Evolutionary conservation across 768 basidiomycete genomes (phyloP).

Genomic region (Omphalotus guepiniiformis): DNA sequence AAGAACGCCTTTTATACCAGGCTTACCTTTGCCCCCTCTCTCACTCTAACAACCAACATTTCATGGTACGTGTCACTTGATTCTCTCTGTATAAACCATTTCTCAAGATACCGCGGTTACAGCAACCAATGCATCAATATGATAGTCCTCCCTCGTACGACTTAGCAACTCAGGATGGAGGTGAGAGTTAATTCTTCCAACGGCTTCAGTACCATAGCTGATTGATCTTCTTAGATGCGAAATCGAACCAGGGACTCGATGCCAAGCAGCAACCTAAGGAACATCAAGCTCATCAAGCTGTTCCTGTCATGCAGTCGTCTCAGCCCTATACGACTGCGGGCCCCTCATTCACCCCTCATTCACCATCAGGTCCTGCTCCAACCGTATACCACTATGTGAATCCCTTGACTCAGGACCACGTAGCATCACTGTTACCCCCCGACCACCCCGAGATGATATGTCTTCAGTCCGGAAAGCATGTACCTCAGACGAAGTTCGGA

Average conservation of each 20-base stretch:
- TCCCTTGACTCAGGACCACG: slow-evolving; percentile 50
- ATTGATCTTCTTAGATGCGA: not conserved
- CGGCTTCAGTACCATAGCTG: not conserved
- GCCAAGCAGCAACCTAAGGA: slow-evolving; percentile 15
- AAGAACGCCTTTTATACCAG: no score
- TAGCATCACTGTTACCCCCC: slow-evolving; percentile 67
- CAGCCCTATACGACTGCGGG: slow-evolving; percentile 12
- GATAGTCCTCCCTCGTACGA: slow-evolving; percentile 54
- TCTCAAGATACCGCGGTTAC: no score
- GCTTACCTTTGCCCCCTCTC: no score
- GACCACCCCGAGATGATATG: slow-evolving; percentile 83
- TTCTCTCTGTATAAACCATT: no score
- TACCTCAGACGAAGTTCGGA: slow-evolving; percentile 60
- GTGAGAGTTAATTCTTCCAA: slow-evolving; percentile 19
- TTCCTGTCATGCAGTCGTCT: not conserved
- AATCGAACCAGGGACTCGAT: slow-evolving; percentile 7
- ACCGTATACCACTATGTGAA: slow-evolving; percentile 68
- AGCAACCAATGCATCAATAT: no score
- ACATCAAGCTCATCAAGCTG: not conserved
- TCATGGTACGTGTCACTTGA: no score
- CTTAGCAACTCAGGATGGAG: slow-evolving; percentile 23
- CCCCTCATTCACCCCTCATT: slow-evolving; percentile 18
- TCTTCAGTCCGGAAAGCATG: slow-evolving; percentile 71
- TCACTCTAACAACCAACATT: no score
- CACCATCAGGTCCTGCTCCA: slow-evolving; percentile 36